Conservation (phyloP, 805 yeast species). For the Starmerella floricola region DNA sequence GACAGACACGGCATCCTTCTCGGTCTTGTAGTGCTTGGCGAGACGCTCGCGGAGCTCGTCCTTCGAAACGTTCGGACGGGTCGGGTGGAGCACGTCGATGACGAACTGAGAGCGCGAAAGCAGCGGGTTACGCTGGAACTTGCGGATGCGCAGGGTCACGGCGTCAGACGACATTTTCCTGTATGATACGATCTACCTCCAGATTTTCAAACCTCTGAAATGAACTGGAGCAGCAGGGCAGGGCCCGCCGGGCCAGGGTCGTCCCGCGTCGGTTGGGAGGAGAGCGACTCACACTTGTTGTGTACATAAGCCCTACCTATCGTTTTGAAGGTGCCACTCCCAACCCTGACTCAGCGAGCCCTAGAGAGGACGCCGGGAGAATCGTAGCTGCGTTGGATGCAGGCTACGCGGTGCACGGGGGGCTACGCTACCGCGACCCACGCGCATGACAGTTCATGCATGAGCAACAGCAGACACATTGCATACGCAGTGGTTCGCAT, state of each 20-base stretch:
- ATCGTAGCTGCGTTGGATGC: no score
- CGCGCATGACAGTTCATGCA: no score
- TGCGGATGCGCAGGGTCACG: constrained; percentile 99
- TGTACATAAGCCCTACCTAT: neutral
- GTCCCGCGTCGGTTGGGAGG: constrained; percentile 16
- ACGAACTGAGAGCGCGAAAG: constrained; percentile 99
- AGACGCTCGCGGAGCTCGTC: constrained; percentile 95
- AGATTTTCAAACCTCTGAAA: constrained; percentile 13
- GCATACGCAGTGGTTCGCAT: no score
- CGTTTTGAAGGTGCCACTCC: no score
- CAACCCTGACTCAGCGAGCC: neutral
- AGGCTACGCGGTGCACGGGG: no score
- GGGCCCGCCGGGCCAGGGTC: constrained; percentile 17
- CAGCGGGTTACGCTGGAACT: constrained; percentile 97
- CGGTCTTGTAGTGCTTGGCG: constrained; percentile 80
- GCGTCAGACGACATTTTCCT: constrained; percentile 68
- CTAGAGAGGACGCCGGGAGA: no score
- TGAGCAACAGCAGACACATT: no score
- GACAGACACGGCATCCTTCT: constrained; percentile 88
- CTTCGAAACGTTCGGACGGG: constrained; percentile 98
- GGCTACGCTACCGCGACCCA: no score
- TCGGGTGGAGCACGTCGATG: constrained; percentile 98
- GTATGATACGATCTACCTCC: constrained; percentile 10
- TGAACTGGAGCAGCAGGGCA: constrained; percentile 2
- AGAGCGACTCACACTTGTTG: no score